Conservation (phyloP, 2,329 filamentous ascomycete genomes). For the Coniochaeta hoffmannii region DNA sequence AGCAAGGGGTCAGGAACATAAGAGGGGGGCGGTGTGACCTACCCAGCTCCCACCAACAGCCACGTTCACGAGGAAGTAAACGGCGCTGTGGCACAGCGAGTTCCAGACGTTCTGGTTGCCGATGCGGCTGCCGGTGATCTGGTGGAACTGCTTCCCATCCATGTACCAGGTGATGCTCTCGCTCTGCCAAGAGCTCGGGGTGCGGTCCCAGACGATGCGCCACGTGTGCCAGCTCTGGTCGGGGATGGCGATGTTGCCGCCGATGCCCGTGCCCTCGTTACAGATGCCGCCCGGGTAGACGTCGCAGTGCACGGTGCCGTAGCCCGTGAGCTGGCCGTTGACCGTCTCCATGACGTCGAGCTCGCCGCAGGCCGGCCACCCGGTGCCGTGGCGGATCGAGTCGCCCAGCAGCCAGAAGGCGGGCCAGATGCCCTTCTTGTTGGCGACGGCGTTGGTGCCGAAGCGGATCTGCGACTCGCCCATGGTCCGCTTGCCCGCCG, state of each 20-base stretch:
- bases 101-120: constrained; percentile 34
- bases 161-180: constrained; percentile 42
- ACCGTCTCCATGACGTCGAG: constrained; percentile 43
- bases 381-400: constrained; percentile 34
- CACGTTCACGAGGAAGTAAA: constrained; percentile 21
- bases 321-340: constrained; percentile 35
- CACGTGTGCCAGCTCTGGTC: constrained; percentile 41
- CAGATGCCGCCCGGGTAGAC: constrained; percentile 34
- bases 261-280: constrained; percentile 37
- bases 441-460: constrained; percentile 26
- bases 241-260: constrained; percentile 27
- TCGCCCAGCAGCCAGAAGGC: constrained; percentile 46
- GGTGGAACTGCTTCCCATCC: constrained; percentile 36
- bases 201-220: constrained; percentile 39
- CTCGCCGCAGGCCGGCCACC: constrained; percentile 43
- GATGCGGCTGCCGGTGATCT: constrained; percentile 32
- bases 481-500: constrained; percentile 29
- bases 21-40: constrained; percentile 4
- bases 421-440: constrained; percentile 44
- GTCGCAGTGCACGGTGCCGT: constrained; percentile 42
- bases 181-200: constrained; percentile 29
- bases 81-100: constrained; percentile 18
- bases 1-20: background rate
- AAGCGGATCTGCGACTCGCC: constrained; percentile 38
- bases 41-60: constrained; percentile 25